Conservation (phyloP, 2,329 filamentous ascomycete genomes). For the Aspergillus tubingensis region DNA sequence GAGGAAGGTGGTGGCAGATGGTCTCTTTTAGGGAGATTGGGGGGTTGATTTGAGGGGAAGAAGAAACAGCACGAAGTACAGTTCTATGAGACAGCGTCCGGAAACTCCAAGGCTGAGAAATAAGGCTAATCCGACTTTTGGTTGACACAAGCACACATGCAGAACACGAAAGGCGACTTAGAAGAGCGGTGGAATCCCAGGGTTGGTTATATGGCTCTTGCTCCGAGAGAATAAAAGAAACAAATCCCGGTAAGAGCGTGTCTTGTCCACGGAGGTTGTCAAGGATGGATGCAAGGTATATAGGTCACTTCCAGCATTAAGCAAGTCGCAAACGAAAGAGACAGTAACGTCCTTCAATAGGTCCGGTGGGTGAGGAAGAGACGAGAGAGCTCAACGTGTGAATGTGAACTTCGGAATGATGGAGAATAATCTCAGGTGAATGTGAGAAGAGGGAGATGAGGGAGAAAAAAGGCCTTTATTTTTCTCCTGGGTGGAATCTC, state of each 20-base stretch:
- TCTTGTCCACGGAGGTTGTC: constrained; percentile 19
- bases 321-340: constrained; percentile 16
- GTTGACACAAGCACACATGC: constrained; percentile 19
- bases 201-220: constrained; percentile 16
- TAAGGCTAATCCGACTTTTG: constrained; percentile 24
- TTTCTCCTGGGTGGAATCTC: constrained; percentile 8
- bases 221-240: constrained; percentile 20
- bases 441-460: neutral
- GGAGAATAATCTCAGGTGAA: constrained; percentile 13
- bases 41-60: constrained; percentile 20
- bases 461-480: neutral
- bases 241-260: constrained; percentile 19
- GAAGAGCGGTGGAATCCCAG: constrained; percentile 13
- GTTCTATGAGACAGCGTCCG: constrained; percentile 27
- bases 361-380: constrained; percentile 2
- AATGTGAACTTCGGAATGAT: constrained; percentile 28
- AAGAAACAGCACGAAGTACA: constrained; percentile 27
- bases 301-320: constrained; percentile 17
- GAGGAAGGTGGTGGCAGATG: constrained; percentile 17
- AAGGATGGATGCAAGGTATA: constrained; percentile 13
- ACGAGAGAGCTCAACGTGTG: constrained; percentile 11
- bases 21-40: constrained; percentile 6
- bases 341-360: constrained; percentile 12
- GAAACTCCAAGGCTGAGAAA: constrained; percentile 26
- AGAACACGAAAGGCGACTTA: constrained; percentile 17